Evolutionary conservation across 2,329 filamentous ascomycete genomes (phyloP).

Genomic region (Aspergillus chevalieri): DNA sequence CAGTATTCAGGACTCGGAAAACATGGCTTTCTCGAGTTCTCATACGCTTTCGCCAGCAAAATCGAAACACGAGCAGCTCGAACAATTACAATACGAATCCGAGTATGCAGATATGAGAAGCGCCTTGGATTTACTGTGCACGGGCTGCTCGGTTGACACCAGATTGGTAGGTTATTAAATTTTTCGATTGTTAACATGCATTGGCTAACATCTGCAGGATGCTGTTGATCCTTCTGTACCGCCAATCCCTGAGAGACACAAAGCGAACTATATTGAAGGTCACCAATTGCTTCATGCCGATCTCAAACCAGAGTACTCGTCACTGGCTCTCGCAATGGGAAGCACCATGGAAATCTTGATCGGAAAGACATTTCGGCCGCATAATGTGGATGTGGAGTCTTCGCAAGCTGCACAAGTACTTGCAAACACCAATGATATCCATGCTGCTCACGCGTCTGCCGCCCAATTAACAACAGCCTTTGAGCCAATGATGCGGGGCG

Average conservation of each 20-base stretch:
- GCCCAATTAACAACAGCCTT: slow-evolving; percentile 44
- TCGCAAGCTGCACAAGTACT: slow-evolving; percentile 25
- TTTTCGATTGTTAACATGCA: background rate
- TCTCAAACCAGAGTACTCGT: slow-evolving; percentile 39
- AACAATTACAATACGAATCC: slow-evolving; percentile 21
- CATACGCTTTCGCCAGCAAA: background rate
- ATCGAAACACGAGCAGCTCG: slow-evolving; percentile 20
- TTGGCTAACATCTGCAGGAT: slow-evolving; percentile 34
- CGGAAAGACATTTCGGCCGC: slow-evolving; percentile 17
- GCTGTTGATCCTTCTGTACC: slow-evolving; percentile 60
- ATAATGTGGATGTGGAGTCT: slow-evolving; percentile 16
- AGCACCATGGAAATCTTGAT: slow-evolving; percentile 27
- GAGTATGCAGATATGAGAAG: slow-evolving; percentile 31
- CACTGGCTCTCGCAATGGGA: slow-evolving; percentile 30
- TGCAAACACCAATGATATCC: slow-evolving; percentile 14
- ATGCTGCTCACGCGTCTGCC: slow-evolving; percentile 23
- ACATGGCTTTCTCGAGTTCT: slow-evolving; percentile 13
- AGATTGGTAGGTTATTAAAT: slow-evolving; percentile 21
- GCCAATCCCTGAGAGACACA: slow-evolving; percentile 48
- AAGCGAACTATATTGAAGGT: slow-evolving; percentile 50
- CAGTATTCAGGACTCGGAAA: slow-evolving; percentile 55
- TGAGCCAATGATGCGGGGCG: slow-evolving; percentile 44
- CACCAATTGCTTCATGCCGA: slow-evolving; percentile 51
- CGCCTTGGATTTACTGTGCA: slow-evolving; percentile 30
- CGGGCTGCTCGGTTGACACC: slow-evolving; percentile 19